Percentiles rank a stretch among this genome's conserved stretches.
Conservation (phyloP, 2,329 filamentous ascomycete species). For the Diplodia intermedia region DNA sequence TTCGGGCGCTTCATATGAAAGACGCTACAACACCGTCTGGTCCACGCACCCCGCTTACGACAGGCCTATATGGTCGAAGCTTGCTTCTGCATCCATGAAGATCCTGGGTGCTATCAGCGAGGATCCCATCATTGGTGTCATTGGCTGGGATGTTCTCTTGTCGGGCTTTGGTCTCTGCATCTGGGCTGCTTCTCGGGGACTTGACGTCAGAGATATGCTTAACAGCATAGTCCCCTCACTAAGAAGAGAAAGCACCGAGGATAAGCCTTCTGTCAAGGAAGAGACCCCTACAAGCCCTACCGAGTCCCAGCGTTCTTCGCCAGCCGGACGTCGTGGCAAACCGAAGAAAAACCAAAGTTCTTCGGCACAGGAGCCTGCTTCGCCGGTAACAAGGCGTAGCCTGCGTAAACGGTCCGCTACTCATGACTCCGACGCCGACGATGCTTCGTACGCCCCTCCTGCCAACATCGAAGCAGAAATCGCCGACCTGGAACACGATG, state of each 20-base stretch:
- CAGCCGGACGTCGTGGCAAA: conserved; percentile 40
- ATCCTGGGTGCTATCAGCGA: conserved; percentile 60
- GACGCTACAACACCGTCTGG: conserved; percentile 44
- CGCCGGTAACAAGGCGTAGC: conserved; percentile 35
- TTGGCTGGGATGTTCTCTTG: conserved; percentile 66
- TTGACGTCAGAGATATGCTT: conserved; percentile 60
- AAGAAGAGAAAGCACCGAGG: conserved; percentile 12
- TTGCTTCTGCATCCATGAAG: conserved; percentile 51
- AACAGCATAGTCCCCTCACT: conserved; percentile 40
- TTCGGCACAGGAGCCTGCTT: conserved; percentile 19
- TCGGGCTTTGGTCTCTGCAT: conserved; percentile 61
- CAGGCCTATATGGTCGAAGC: conserved; percentile 43
- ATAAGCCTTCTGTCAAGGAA: conserved; percentile 38
- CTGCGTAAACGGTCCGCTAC: conserved; percentile 27
- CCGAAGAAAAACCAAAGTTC: conserved; percentile 38
- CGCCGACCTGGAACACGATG: conserved; percentile 38
- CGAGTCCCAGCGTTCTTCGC: conserved; percentile 34
- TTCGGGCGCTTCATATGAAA: conserved; percentile 55
- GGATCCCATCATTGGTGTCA: conserved; percentile 65
- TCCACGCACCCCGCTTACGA: conserved; percentile 56
- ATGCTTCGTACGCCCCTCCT: conserved; percentile 24
- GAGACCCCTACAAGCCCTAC: conserved; percentile 33
- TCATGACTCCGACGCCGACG: conserved; percentile 30
- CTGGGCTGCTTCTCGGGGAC: conserved; percentile 64
- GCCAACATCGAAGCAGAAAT: conserved; percentile 11